Conservation (phyloP, 345 rosid species). For the Linum trigynum region DNA sequence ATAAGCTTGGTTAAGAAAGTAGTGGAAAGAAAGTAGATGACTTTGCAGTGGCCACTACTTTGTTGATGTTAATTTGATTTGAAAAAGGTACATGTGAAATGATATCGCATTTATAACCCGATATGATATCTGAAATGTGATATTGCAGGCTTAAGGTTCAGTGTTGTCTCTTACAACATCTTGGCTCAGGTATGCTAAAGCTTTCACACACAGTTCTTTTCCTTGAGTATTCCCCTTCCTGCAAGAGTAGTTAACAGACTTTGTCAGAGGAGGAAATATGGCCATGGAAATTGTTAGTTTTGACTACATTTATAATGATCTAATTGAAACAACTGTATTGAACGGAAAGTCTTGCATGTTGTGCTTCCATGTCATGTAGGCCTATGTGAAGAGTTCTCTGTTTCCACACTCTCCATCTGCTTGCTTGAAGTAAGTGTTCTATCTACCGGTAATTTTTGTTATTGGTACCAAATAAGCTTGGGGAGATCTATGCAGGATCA, state of each 20-base stretch:
- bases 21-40: too few relatives aligned
- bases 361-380: slow-evolving; percentile 31
- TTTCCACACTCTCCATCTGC: slow-evolving; percentile 82
- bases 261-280: neutral
- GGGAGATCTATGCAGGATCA: neutral
- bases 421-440: slow-evolving; percentile 52
- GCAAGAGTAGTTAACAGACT: neutral
- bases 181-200: neutral
- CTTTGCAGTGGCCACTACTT: neutral
- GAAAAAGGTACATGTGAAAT: neutral
- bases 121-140: neutral
- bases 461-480: neutral
- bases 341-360: neutral
- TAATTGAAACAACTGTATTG: neutral
- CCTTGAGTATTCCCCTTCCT: neutral
- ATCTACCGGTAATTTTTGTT: neutral
- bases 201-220: neutral
- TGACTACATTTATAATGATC: neutral
- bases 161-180: neutral
- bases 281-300: neutral
- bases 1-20: too few relatives aligned
- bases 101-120: too few relatives aligned
- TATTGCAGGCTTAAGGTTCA: neutral
- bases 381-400: slow-evolving; percentile 57
- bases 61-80: too few relatives aligned